These are phyloP conservation scores for Aspergillus fischeri DNA, from an alignment of 2,329 filamentous ascomycete genomes.

Conservation along the genomic window DNA sequence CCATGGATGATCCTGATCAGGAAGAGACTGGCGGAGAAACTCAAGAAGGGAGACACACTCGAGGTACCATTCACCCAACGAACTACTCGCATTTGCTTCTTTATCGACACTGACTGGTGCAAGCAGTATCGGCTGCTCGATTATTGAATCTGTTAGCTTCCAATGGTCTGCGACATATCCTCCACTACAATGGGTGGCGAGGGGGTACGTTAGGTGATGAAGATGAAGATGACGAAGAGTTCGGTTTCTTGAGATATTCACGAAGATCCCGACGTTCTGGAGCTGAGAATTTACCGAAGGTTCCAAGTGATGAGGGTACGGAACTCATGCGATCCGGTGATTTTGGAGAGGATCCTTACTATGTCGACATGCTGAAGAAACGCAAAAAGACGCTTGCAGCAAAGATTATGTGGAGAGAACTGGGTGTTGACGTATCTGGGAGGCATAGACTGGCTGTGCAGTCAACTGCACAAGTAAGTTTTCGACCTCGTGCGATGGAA, in stretches of 20 bases:
- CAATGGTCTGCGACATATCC: constrained; percentile 51
- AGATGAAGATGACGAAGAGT: constrained; percentile 30
- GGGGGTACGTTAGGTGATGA: constrained; percentile 16
- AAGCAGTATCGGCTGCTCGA: constrained; percentile 36
- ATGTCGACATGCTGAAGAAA: constrained; percentile 49
- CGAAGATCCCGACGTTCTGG: constrained; percentile 43
- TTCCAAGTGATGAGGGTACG: constrained; percentile 72
- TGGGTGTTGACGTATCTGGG: constrained; percentile 63
- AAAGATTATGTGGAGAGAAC: constrained; percentile 73
- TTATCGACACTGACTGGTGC: constrained; percentile 3
- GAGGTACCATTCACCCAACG: constrained; percentile 16
- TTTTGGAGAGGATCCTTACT: constrained; percentile 67
- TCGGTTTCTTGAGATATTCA: constrained; percentile 38
- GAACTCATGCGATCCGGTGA: constrained; percentile 76
- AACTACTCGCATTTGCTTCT: background rate
- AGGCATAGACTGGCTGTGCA: constrained; percentile 59
- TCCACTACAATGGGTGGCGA: constrained; percentile 35
- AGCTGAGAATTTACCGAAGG: constrained; percentile 66
- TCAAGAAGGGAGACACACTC: constrained; percentile 11
- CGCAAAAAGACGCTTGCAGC: constrained; percentile 60
- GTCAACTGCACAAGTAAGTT: constrained; percentile 63
- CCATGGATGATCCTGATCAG: constrained; percentile 20
- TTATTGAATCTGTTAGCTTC: constrained; percentile 54
- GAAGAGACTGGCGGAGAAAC: constrained; percentile 13
- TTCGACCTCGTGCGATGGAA: background rate